Conservation (phyloP, 2,329 filamentous ascomycete species). For the Lachnellula occidentalis region DNA sequence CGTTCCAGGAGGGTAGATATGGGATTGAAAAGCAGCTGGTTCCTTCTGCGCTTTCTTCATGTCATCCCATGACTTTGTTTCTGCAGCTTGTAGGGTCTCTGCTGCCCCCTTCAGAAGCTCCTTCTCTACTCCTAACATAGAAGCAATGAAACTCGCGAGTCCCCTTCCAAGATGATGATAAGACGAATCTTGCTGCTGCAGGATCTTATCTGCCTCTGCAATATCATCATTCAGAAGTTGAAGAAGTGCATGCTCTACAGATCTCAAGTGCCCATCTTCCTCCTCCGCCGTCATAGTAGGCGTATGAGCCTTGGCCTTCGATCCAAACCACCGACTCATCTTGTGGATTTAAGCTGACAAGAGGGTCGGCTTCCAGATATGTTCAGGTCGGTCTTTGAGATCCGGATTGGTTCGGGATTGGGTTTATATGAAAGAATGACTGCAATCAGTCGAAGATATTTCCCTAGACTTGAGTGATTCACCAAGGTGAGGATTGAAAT, state of each 20-base stretch:
- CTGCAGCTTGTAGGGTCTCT: constrained; percentile 65
- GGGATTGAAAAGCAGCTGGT: constrained; percentile 45
- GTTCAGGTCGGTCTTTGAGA: constrained; percentile 2
- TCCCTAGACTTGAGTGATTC: too few relatives aligned
- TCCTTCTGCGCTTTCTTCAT: constrained; percentile 70
- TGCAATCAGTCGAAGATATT: neutral
- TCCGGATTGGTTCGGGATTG: constrained; percentile 5
- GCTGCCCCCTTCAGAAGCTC: constrained; percentile 82
- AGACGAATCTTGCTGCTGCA: constrained; percentile 70
- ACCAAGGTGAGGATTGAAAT: too few relatives aligned
- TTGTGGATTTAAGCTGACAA: constrained; percentile 7
- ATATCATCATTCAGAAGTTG: constrained; percentile 89
- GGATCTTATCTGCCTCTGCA: constrained; percentile 68
- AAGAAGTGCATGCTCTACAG: constrained; percentile 58
- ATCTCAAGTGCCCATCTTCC: constrained; percentile 50
- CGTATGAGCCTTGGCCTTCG: constrained; percentile 17
- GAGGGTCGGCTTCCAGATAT: constrained; percentile 1
- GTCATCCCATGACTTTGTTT: constrained; percentile 70
- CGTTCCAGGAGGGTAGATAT: constrained; percentile 73
- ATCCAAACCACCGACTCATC: constrained; percentile 31
- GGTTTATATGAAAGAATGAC: constrained; percentile 1
- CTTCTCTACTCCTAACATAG: constrained; percentile 86
- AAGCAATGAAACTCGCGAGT: constrained; percentile 77
- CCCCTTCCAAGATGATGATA: constrained; percentile 83
- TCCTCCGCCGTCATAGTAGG: constrained; percentile 31